Evolutionary conservation across 257 asterid genomes (phyloP), one percentile per base, ranked within the genome.

Genomic region (Leptodermis oblonga): DNA sequence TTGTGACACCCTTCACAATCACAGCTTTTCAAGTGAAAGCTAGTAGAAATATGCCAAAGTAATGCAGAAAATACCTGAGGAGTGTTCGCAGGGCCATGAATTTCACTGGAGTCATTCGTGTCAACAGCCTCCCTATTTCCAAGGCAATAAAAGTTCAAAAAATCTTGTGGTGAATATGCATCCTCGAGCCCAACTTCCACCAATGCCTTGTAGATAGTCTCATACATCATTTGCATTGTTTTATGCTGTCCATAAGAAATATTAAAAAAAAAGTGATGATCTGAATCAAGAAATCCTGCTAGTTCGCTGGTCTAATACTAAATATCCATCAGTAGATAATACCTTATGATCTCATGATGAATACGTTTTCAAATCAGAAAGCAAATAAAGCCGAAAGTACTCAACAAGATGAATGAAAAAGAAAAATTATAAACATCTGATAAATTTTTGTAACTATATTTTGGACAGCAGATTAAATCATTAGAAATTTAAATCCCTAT

Each of bases 161-260:
- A 94, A 85, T 94, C 99, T 80, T 89, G 88, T 1, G 97, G 99
- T 20, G 88, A 79, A 85, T 67, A 81, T 36, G 96, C 78, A 71
- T 84, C 89, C 82, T 94, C 90, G 45, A 91, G 99, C 65, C 97
- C 99, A 73, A 87, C 97, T 83, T 90, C 99, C 73, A 82, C 96
- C 45, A 94, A 72, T 65, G 99, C 97, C 83, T 87, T 91, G 88
- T 89, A 83, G 53, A 94, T 89, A 14, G 97, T 91, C 77, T 91
- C 95, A 67, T 89, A 94, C 99, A 94, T 94, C 99, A 91, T 94
- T 86, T 91, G 96, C 99, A 94, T 94, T 36, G 99, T 94, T 79
- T 91, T 94, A 72, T 89, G 81, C 99, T 94, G 93, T 60, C 55
- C 74, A 75, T 70, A 22, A 61, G 39, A 62, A 45, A 65, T 17